These are phyloP conservation scores for Exophiala oligosperma DNA, from an alignment of 2,329 filamentous ascomycete species.

Conservation along the genomic window DNA sequence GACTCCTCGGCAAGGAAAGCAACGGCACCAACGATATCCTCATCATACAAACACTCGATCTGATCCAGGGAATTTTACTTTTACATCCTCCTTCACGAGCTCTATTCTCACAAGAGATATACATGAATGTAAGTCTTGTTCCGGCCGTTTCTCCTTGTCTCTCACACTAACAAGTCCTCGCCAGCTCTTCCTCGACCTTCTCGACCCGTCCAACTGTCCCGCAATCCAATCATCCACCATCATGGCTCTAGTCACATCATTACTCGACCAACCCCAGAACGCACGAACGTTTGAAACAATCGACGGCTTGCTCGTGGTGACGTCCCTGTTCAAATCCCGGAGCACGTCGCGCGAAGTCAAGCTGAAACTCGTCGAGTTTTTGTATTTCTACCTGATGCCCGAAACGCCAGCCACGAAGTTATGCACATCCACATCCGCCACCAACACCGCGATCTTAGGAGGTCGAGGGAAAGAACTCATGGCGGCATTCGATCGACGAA, in stretches of 20 bases:
- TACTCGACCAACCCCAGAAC: conserved; percentile 83
- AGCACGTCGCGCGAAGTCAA: conserved; percentile 86
- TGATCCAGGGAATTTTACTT: conserved; percentile 84
- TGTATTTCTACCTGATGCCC: conserved; percentile 98
- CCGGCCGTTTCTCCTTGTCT: neutral
- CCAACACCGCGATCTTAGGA: conserved; percentile 46
- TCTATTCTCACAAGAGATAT: conserved; percentile 82
- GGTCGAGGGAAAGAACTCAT: conserved; percentile 69
- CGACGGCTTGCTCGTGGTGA: conserved; percentile 87
- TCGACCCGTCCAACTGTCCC: conserved; percentile 88
- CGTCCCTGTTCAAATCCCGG: conserved; percentile 87
- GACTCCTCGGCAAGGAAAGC: conserved; percentile 77
- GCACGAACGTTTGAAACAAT: conserved; percentile 89
- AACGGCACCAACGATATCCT: conserved; percentile 83
- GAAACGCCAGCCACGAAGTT: conserved; percentile 58
- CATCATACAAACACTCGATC: conserved; percentile 82
- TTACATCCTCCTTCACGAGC: conserved; percentile 87
- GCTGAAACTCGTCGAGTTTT: conserved; percentile 91
- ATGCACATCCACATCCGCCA: conserved; percentile 39
- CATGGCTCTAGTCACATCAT: conserved; percentile 82
- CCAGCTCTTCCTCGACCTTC: conserved; percentile 84
- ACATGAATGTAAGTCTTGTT: conserved; percentile 76
- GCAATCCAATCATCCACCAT: conserved; percentile 89
- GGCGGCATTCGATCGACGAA: conserved; percentile 51
- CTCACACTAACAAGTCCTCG: neutral